Conservation (phyloP, 2,329 filamentous ascomycete genomes). For the Dothiorella sarmentorum region DNA sequence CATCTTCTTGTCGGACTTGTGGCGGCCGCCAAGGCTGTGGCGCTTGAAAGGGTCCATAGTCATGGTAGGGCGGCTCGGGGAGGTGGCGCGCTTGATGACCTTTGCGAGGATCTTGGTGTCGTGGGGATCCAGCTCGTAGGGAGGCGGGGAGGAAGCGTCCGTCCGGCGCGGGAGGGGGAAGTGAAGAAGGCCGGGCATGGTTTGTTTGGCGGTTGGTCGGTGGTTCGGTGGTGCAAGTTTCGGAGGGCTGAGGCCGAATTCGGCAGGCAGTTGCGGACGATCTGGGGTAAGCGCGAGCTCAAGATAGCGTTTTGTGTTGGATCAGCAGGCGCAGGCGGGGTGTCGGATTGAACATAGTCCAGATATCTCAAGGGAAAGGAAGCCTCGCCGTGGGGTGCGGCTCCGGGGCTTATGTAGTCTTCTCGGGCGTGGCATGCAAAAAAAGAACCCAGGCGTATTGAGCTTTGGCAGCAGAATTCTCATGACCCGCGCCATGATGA, state of each 20-base stretch:
- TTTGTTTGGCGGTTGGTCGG: background rate
- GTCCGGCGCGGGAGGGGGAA: conserved; percentile 16
- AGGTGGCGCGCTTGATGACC: conserved; percentile 18
- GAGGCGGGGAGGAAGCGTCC: conserved; percentile 12
- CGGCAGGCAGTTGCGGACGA: conserved; percentile 8
- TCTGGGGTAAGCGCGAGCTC: conserved; percentile 8
- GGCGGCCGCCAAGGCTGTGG: conserved; percentile 29
- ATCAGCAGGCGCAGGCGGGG: conserved; percentile 10
- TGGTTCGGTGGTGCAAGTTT: background rate
- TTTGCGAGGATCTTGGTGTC: conserved; percentile 11
- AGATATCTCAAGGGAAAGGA: background rate
- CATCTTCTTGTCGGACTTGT: conserved; percentile 34
- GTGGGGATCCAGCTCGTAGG: conserved; percentile 12
- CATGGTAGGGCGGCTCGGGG: conserved; percentile 26
- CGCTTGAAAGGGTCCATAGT: conserved; percentile 39
- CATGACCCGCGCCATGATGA: conserved; percentile 16
- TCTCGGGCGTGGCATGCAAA: conserved; percentile 6
- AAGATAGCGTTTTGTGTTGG: conserved; percentile 17
- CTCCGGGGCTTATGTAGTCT: conserved; percentile 13
- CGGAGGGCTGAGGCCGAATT: background rate
- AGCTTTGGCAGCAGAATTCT: conserved; percentile 9
- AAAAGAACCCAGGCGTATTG: background rate
- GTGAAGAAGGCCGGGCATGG: conserved; percentile 17
- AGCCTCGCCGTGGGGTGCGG: background rate
- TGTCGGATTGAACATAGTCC: conserved; percentile 13